Evolutionary conservation across 306 rosid genomes (phyloP).

Genomic region (Pyrus pyrifolia): DNA sequence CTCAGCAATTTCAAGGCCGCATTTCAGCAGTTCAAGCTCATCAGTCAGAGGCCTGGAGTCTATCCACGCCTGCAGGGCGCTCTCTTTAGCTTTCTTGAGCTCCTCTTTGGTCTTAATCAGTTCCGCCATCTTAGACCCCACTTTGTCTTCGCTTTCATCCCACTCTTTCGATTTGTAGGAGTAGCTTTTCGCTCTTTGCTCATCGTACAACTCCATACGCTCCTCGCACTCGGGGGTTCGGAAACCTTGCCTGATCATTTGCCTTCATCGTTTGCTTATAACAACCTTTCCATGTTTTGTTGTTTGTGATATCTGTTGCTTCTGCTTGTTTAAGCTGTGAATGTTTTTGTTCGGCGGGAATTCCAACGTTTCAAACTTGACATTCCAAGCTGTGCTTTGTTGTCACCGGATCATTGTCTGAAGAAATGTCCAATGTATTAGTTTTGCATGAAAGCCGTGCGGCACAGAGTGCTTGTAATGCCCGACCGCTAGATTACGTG

Average conservation of each 20-base stretch:
- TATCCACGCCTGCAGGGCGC: slow-evolving; percentile 45
- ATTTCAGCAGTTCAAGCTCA: slow-evolving; percentile 42
- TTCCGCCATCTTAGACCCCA: slow-evolving; percentile 30
- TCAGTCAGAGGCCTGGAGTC: slow-evolving; percentile 58
- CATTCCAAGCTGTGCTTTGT: not conserved
- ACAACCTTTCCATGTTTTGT: not conserved
- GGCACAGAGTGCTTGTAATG: not conserved
- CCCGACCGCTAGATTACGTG: not conserved
- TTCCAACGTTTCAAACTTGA: not conserved
- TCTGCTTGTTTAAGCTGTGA: not conserved
- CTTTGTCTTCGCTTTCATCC: slow-evolving; percentile 10
- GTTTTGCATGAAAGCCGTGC: not conserved
- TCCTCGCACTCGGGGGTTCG: not conserved
- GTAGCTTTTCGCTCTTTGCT: slow-evolving; percentile 6
- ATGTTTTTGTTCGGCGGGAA: not conserved
- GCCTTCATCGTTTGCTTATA: not conserved
- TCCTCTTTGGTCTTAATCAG: slow-evolving; percentile 30
- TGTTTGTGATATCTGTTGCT: not conserved
- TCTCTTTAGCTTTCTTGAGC: slow-evolving; percentile 41
- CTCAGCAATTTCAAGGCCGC: slow-evolving; percentile 27
- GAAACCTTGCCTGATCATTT: not conserved
- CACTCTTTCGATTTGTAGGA: not conserved
- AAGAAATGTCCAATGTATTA: not conserved
- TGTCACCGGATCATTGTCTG: not conserved
- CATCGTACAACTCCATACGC: slow-evolving; percentile 5